Evolutionary conservation across 805 yeast genomes (phyloP), one percentile per base, ranked within the genome.

Genomic region (Dipodascopsis uninucleata): DNA sequence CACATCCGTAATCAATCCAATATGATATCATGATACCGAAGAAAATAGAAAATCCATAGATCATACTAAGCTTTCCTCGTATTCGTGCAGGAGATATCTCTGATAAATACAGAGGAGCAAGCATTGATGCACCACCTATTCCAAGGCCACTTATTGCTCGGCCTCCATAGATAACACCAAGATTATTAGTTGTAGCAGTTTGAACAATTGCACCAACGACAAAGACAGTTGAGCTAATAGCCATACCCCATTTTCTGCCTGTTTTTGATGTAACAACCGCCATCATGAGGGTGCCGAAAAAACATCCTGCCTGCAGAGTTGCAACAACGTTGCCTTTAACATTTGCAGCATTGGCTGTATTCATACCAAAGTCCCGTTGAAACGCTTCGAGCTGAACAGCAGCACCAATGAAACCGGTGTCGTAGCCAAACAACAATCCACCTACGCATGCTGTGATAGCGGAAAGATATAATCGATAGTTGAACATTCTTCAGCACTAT

Each of bases 81-180:
- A 59, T 49, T 34, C 57, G 56, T 3, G 62, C 53, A 7, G 61
- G 61, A 2, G 68, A 66, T 23, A 75, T 63, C 58, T 77, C 82
- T 18, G 78, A 71, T n/a, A 77, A 63, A 57, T 72, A 77, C 14
- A 76, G 69, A 0, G 81, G 89, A 3, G 79, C 78, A 33, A 79
- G 69, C 52, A 81, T 82, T 0, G 87, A 75, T 4, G 83, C 80
- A 22, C 75, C 73, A 12, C 90, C 90, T 17, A 83, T 78, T 6
- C 82, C 85, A 22, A 81, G 55, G n/a, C 88, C 88, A 12, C 82
- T 74, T 23, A 79, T 61, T 28, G 75, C 69, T 49, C 89, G 69
- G 1, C 89, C 89, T 28, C 43, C 52, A 17, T 12, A 14, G 14
- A 26, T 12, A 26, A 14, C 29, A 12, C 12, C 12, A 32, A 70